Conservation (phyloP, 805 yeast species). For the Lachancea thermotolerans region DNA sequence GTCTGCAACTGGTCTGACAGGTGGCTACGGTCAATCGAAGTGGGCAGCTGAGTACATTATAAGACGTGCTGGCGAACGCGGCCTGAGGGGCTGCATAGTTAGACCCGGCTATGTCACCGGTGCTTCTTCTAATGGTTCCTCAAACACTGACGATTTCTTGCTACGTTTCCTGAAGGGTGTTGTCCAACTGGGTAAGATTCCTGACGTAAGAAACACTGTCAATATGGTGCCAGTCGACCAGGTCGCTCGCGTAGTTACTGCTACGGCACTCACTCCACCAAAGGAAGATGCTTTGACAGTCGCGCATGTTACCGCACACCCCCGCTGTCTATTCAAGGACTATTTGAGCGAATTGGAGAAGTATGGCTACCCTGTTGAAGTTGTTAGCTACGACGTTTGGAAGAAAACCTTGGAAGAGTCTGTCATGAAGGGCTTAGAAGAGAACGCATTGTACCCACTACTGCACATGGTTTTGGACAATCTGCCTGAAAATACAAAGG, state of each 20-base stretch:
- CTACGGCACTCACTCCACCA: conserved; percentile 77
- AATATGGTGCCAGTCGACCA: conserved; percentile 98
- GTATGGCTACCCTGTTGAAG: conserved; percentile 66
- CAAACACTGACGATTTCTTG: conserved; percentile 95
- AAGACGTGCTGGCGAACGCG: conserved; percentile 80
- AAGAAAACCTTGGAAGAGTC: conserved; percentile 63
- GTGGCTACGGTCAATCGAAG: conserved; percentile 95
- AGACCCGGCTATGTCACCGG: conserved; percentile 98
- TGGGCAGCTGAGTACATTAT: conserved; percentile 94
- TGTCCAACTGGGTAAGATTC: conserved; percentile 77
- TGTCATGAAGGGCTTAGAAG: conserved; percentile 67
- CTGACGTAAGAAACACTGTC: conserved; percentile 79
- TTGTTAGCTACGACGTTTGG: conserved; percentile 73
- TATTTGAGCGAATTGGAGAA: conserved; percentile 57
- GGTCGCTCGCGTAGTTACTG: conserved; percentile 85
- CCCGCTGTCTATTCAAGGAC: conserved; percentile 75
- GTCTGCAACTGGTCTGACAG: conserved; percentile 72
- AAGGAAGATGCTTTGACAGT: conserved; percentile 49
- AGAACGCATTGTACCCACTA: conserved; percentile 86
- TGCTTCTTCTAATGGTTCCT: conserved; percentile 71
- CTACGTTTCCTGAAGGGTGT: conserved; percentile 93
- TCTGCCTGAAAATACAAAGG: conserved; percentile 83
- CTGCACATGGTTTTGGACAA: conserved; percentile 91
- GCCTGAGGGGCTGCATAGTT: conserved; percentile 80
- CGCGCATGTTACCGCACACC: conserved; percentile 96